Evolutionary conservation across 2,329 filamentous ascomycete genomes (phyloP), one percentile per base, ranked within the genome.

Genomic region (Dactylonectria macrodidyma): DNA sequence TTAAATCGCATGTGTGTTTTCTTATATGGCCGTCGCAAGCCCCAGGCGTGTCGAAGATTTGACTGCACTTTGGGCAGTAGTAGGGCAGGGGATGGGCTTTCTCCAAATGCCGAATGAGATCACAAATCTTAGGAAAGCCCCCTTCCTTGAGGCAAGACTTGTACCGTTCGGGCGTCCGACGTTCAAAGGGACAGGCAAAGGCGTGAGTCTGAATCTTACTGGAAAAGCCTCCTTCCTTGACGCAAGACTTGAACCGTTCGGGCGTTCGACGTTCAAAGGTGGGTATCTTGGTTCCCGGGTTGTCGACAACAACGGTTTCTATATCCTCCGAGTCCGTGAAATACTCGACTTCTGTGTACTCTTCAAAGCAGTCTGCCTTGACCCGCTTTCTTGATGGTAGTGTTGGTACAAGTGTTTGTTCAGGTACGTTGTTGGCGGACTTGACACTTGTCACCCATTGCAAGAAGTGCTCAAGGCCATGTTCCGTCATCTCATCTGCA

Each of bases 1-100:
- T 46, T 7, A 14, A 3, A 12, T 7, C 19, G 22, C 62, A 65
- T 4, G 14, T 16, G 2, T 24, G 30, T 24, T 41, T 8, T 4
- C 14, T 22, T 2, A 65, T 65, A n/a, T 65, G 62, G 1, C 55
- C 50, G 8, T 65, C 56, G 12, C 62, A 52, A n/a, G 22, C 7
- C 2, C 38, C 34, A 22, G 56, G 14, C 4, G n/a, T 36, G n/a
- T 7, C 7, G 22, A 65, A 65, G 1, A 24, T 48, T 26, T 50
- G 2, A 3, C 16, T 26, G 11, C 62, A 65, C 6, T 48, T 26
- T 1, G 62, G 62, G 9, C 62, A 65, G n/a, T 59, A 22, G 5
- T 41, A 47, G n/a, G 62, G 62, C 6, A 41, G 30, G 2, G 10
- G 48, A 24, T 65, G 62, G 3, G 34, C 48, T 7, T 10, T 12